Base-by-base conservation (phyloP, 108 stramenopile species). In the Licmophora abbreviata region DNA sequence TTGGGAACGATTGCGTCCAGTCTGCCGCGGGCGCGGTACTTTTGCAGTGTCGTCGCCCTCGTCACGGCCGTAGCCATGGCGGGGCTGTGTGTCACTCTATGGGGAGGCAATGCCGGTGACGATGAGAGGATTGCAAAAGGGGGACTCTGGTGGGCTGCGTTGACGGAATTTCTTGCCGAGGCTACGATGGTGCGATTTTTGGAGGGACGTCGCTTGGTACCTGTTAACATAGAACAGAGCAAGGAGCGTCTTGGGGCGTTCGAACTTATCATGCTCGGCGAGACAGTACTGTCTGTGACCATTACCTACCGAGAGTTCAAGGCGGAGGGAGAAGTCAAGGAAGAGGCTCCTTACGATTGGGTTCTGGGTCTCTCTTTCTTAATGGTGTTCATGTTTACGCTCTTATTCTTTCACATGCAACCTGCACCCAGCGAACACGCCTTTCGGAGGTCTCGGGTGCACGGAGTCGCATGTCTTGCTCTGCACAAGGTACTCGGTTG, bases 251-350 rank as follows among this genome's bases (percentile, higher is more conserved):
- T 52, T 4, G 51, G 51, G 4, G 33, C 22, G 11, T 17, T 52
- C 33, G 32, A 21, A 9, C 33, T 52, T 11, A 34, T 52, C 4
- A 36, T 34, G 31, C 14, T 52, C 18, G 51, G 51, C 20, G 51
- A 52, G 29, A 52, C 51, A 5, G 51, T 52, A 6, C n/a, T 52
- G 8, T 31, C 29, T 52, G 51, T 22, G n/a, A 52, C 51, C 34
- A 52, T 52, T 37, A 15, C n/a, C 12, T 35, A 52, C 18, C 51
- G 51, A 20, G 7, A 8, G 10, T 8, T 44, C 43, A 17, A 8
- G 8, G 43, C 12, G 15, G 15, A 17, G 8, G 43, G 8, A 10
- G 15, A 15, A 8, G 15, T 8, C 8, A 8, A 8, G 12, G 14
- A 44, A 17, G 8, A 15, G 15, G n/a, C 33, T 7, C n/a, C 5